Base-by-base conservation (phyloP, 2,329 filamentous ascomycete genomes). In the Escovopsis sp. region DNA sequence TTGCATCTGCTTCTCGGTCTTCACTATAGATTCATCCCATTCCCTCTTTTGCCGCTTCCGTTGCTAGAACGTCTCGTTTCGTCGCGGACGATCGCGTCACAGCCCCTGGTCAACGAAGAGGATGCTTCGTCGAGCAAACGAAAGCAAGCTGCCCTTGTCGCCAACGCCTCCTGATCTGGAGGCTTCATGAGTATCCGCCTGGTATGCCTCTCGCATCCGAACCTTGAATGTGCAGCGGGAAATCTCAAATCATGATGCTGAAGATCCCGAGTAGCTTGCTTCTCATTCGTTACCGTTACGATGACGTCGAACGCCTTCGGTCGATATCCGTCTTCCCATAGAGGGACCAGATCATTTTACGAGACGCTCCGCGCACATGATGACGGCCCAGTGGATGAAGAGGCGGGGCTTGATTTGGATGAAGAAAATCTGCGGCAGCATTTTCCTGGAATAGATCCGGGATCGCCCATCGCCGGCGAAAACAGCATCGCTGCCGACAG, bases 351-450 rank as follows among this genome's bases (percentile, higher is more conserved):
- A 34, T 63, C 68, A 3, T 68, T 67, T 43, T 72, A 72, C 49
- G 60, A 68, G 38, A 62, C 65, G 21, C 48, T 69, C 13, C 56
- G 61, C 41, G 54, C 52, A 19, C 45, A 54, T n/a, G 61, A 61
- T 31, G 56, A 55, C 30, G 49, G 59, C 33, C 65, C 66, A 36
- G 40, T 54, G 17, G 63, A 68, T 40, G 55, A 57, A 25, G 55
- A 55, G 31, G 56, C 56, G 4, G 62, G 57, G 2, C 48, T 61
- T n/a, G 53, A 55, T 16, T 39, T 71, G 5, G 68, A 72, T 44
- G 65, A 71, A 41, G 63, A 70, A 45, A 72, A 72, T 41, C 48
- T 72, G 6, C 61, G 60, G 29, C 60, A 70, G 34, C 49, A 64
- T 18, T 69, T 72, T 36, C 58, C 63, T 28, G 62, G 68, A 30